Base-by-base conservation (phyloP, 73 alveolate species). In the Paraurostyla sp. region DNA sequence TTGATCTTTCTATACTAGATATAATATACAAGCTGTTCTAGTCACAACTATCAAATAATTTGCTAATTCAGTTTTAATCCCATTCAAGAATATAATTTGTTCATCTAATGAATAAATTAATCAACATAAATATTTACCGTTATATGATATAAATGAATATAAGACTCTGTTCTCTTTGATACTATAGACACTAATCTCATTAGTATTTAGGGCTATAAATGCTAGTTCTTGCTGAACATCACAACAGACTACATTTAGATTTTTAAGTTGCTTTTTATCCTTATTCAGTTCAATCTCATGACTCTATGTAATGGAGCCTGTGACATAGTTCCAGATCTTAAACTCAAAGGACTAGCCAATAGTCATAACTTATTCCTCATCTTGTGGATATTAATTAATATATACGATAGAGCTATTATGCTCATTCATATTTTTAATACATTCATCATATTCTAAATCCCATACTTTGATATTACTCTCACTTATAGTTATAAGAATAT, bases 391-490 rank as follows among this genome's bases (percentile, higher is more conserved):
- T 38, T 84, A 69, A 29, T 65, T 40, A 0, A 84, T 84, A 30
- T 82, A 78, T 4, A 91, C 88, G 2, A 84, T 71, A 3, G 91
- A 33, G 50, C 89, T 41, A 15, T 60, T 73, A 54, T 84, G 92
- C 56, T 91, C 92, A 48, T 91, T 91, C 95, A 83, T 84, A 86
- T 91, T 91, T 57, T 83, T 83, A 54, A 90, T 90, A 71, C 95
- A 90, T 60, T 90, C 95, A 41, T 90, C 95, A 42, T 90, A 90
- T 45, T 90, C 95, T 1, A 90, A 83, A 57, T 90, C 95, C 95
- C 95, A 90, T 27, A 90, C 95, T 45, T 90, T 90, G 52, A 90
- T 83, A 80, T 90, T 90, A 46, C 90, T 69, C 86, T 90, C 95
- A 29, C 89, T 58, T 29, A 90, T 68, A 32, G 95, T 90, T n/a